Base-by-base conservation (phyloP, 208 protist genomes). In the Trypanosomatidae sp. region DNA sequence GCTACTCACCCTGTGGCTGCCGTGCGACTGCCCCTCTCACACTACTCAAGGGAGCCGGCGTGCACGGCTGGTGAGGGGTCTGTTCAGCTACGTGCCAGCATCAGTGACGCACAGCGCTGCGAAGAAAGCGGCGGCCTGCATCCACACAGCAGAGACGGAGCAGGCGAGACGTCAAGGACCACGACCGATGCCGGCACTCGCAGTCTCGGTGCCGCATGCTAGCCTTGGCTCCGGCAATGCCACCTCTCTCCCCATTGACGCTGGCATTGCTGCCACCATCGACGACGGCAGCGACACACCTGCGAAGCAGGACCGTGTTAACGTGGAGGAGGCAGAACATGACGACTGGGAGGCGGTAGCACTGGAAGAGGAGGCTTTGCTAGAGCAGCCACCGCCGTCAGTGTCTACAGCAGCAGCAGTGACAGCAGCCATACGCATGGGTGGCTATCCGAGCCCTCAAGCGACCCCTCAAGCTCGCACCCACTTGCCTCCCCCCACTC, bases 271-370 rank as follows among this genome's bases (percentile, higher is more conserved):
- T 3, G 64, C 64, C 41, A 12, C 25, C 17, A 33, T 25, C n/a
- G 44, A 13, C 15, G 64, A 53, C 1, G 44, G 17, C 44, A 53
- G 41, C 28, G 64, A 68, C 46, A 8, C 44, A 44, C 19, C 44
- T 12, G 64, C 47, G 47, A 15, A 58, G 25, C 15, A 17, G 6
- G 15, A 52, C 41, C 52, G 44, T 0, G 28, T 10, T 22, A 15
- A 58, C 43, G 39, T 33, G 30, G 46, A 13, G 22, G 15, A 30
- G 10, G 52, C 25, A 17, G 15, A 28, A 49, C 56, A 66, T 19
- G 74, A 79, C 10, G 74, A 79, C 53, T 79, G 74, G 74, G 74
- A 79, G 68, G 60, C 69, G 46, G 12, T 70, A 0, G 74, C 74
- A 55, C 62, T 79, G 46, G 60, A 66, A 22, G 74, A 79, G 50